These are phyloP conservation scores for Yamadazyma sp. DNA, from an alignment of 1,139 yeast genomes.

Conservation along the genomic window DNA sequence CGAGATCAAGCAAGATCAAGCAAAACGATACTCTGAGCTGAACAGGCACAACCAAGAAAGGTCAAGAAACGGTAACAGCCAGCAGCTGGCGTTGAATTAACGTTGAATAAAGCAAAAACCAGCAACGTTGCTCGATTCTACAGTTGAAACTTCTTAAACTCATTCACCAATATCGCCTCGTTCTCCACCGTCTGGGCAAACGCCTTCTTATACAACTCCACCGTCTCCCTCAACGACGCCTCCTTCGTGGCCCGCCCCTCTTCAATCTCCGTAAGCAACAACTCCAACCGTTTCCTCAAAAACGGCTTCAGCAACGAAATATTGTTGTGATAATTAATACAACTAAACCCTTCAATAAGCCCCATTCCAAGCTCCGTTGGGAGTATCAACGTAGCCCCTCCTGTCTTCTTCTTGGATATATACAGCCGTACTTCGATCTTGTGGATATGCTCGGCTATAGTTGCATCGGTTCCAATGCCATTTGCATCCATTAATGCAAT, in stretches of 20 bases:
- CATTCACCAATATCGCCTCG: constrained; percentile 25
- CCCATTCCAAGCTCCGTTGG: constrained; percentile 90
- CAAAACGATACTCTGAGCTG: too few relatives aligned
- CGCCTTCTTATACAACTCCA: constrained; percentile 64
- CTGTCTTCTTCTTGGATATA: constrained; percentile 48
- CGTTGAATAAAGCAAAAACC: too few relatives aligned
- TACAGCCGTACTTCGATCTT: constrained; percentile 71
- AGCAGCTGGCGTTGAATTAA: too few relatives aligned
- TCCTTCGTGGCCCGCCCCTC: constrained; percentile 57
- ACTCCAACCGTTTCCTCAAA: constrained; percentile 75
- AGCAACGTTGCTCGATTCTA: too few relatives aligned
- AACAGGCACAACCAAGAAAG: too few relatives aligned
- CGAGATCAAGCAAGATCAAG: too few relatives aligned
- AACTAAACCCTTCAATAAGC: constrained; percentile 83
- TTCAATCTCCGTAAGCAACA: constrained; percentile 63
- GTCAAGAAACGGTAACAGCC: too few relatives aligned
- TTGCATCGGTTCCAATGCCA: constrained; percentile 98
- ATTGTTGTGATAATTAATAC: constrained; percentile 64
- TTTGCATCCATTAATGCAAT: constrained; percentile 94
- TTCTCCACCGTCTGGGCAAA: constrained; percentile 41
- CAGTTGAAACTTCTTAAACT: constrained; percentile 16
- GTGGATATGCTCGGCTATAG: constrained; percentile 96
- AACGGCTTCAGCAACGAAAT: constrained; percentile 87
- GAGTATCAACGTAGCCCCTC: constrained; percentile 44
- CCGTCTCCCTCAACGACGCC: constrained; percentile 56